Conservation (phyloP, 768 basidiomycete species). For the Obba rivulosa region DNA sequence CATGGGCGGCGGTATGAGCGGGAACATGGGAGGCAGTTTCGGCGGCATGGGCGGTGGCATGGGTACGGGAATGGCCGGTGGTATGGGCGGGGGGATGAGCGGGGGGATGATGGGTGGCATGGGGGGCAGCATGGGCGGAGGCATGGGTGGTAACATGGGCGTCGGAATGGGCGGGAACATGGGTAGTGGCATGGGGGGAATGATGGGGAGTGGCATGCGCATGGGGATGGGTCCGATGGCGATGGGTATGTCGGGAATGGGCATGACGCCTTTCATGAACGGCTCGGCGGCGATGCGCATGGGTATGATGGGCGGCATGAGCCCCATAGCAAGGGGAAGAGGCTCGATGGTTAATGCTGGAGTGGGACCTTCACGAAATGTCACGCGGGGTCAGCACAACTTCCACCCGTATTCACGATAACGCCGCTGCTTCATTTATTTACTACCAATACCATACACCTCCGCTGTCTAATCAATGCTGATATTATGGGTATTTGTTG, state of each 20-base stretch:
- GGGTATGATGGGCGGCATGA: conserved; percentile 22
- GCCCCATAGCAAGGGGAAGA: conserved; percentile 34
- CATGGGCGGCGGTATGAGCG: conserved; percentile 18
- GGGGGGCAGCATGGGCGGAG: conserved; percentile 42
- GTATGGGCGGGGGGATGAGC: conserved; percentile 17
- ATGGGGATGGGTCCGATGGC: conserved; percentile 20
- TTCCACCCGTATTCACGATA: conserved; percentile 77
- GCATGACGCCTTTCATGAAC: conserved; percentile 18
- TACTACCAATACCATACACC: conserved; percentile 2
- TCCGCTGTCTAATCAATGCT: conserved; percentile 11
- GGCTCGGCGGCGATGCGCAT: conserved; percentile 15
- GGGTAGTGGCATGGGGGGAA: conserved; percentile 15
- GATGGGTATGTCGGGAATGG: conserved; percentile 21
- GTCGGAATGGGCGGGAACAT: conserved; percentile 18
- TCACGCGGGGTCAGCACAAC: conserved; percentile 63
- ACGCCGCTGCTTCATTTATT: neutral
- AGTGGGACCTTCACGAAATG: conserved; percentile 64
- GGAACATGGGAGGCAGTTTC: conserved; percentile 12
- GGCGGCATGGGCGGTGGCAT: conserved; percentile 19
- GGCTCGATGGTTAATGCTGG: conserved; percentile 43
- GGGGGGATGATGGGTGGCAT: conserved; percentile 18
- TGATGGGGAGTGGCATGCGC: conserved; percentile 14
- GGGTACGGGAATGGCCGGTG: conserved; percentile 15
- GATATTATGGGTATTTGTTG: conserved; percentile 11
- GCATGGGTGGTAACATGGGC: conserved; percentile 15